These are phyloP conservation scores for Vaccinium darrowii DNA, from an alignment of 148 eudicot genomes.

Conservation along the genomic window DNA sequence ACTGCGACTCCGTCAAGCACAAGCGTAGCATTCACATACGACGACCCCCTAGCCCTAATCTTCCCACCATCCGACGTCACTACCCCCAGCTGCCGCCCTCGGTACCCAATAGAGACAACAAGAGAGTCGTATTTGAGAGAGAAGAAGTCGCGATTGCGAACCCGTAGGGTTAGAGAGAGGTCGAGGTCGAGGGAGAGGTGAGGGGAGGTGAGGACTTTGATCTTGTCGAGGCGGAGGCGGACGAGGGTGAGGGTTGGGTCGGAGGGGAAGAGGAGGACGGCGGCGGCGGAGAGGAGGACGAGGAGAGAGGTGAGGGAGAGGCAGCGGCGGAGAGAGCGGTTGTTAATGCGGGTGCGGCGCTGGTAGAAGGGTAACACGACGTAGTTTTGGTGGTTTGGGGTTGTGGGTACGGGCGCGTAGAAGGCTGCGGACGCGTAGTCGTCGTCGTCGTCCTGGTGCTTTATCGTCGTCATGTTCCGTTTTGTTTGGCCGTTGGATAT, in stretches of 20 bases:
- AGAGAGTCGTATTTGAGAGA: constrained; percentile 36
- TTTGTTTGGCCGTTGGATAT: neutral
- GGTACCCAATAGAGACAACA: constrained; percentile 36
- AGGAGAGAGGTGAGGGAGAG: constrained; percentile 14
- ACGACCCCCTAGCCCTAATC: constrained; percentile 32
- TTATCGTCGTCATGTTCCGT: neutral
- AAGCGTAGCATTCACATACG: constrained; percentile 48
- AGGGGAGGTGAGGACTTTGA: constrained; percentile 36
- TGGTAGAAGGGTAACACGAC: constrained; percentile 23
- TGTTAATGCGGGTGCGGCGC: constrained; percentile 14
- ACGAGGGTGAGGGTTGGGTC: constrained; percentile 42
- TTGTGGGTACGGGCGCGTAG: constrained; percentile 27
- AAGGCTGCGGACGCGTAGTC: neutral
- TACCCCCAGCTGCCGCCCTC: constrained; percentile 46
- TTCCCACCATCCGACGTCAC: constrained; percentile 35
- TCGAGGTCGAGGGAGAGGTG: constrained; percentile 41
- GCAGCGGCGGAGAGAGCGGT: constrained; percentile 8
- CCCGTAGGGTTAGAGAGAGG: constrained; percentile 34
- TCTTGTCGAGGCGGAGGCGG: constrained; percentile 37
- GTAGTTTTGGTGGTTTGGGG: constrained; percentile 23
- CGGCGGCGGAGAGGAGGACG: constrained; percentile 8
- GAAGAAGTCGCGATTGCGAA: constrained; percentile 45
- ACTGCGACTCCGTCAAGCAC: constrained; percentile 41
- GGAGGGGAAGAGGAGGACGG: constrained; percentile 47
- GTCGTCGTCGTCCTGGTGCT: no score